Percentiles rank a stretch among this genome's conserved stretches.
Conservation (phyloP, 2,329 filamentous ascomycete genomes). For the Diaporthe vaccinii region DNA sequence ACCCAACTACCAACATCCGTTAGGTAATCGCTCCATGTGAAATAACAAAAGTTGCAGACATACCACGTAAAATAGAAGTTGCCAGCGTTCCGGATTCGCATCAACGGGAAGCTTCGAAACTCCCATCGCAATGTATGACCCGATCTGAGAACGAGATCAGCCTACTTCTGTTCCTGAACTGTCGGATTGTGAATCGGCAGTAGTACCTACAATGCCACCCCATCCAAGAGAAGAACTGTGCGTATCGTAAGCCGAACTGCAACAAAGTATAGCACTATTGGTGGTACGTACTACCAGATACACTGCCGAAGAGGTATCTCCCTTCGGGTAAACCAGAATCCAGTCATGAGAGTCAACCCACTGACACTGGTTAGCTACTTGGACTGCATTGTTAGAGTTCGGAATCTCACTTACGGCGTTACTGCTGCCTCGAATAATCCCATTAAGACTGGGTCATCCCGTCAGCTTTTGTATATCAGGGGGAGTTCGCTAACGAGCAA, state of each 20-base stretch:
- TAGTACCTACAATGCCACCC: neutral
- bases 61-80: neutral
- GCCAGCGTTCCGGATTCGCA: neutral
- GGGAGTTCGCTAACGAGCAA: too few species aligned
- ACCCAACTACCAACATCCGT: neutral
- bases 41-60: neutral
- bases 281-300: conserved; percentile 48
- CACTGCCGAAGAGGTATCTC: conserved; percentile 54
- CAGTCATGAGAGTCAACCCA: conserved; percentile 52
- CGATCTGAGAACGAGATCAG: neutral
- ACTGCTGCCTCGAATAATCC: conserved; percentile 52
- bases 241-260: neutral
- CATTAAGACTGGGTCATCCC: conserved; percentile 46
- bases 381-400: too few species aligned
- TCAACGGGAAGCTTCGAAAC: neutral
- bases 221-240: neutral
- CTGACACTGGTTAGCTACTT: too few species aligned
- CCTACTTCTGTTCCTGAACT: neutral
- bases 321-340: conserved; percentile 52
- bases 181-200: accelerated
- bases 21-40: neutral
- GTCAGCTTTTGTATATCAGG: neutral
- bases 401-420: conserved; percentile 42
- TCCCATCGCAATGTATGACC: neutral
- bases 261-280: neutral